Evolutionary conservation across 73 alveolate species (phyloP), one percentile per base, ranked within the genome.

Genomic region (Uronychia binucleata): DNA sequence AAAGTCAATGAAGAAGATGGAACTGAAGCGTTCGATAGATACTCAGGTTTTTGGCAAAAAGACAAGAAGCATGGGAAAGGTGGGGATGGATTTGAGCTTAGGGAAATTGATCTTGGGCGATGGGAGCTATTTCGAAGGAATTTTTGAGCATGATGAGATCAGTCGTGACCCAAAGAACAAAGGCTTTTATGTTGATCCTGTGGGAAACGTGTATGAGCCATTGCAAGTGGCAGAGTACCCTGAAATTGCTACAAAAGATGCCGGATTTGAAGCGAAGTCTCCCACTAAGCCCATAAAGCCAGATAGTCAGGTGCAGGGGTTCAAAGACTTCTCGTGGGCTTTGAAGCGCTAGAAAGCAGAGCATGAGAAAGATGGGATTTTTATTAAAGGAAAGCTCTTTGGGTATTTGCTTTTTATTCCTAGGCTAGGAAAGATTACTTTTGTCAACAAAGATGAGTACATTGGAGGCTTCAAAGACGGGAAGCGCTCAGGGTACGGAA

Each of bases 391-490:
- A 46, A 46, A 46, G 67, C 67, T 46, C 67, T 46, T 46, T 46
- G 67, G 67, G 67, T 46, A 46, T 11, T 5, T 46, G 67, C 67
- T 46, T 11, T 11, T 11, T 11, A 5, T 19, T 46, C 19, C 67
- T 46, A 46, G 67, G 5, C 19, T 46, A 46, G 78, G 78, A 8
- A 67, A 29, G 29, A 28, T 28, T 67, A 28, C 29, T 13, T 67
- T 67, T 26, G 78, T 28, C 8, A 28, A 67, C 31, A 28, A 28
- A 67, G 78, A 28, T 26, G 78, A 26, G 13, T 67, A 67, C 26
- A 28, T 26, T 28, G 78, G 78, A 25, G 31, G 33, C 31, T 67
- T 67, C 78, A 67, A 67, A 29, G 78, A 67, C 29, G 78, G 78
- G 13, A 67, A 67, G 78, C 5, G 78, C 8, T 26, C 33, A 25